Conservation (phyloP, 768 basidiomycete genomes). For the Austroboletus eburneus region DNA sequence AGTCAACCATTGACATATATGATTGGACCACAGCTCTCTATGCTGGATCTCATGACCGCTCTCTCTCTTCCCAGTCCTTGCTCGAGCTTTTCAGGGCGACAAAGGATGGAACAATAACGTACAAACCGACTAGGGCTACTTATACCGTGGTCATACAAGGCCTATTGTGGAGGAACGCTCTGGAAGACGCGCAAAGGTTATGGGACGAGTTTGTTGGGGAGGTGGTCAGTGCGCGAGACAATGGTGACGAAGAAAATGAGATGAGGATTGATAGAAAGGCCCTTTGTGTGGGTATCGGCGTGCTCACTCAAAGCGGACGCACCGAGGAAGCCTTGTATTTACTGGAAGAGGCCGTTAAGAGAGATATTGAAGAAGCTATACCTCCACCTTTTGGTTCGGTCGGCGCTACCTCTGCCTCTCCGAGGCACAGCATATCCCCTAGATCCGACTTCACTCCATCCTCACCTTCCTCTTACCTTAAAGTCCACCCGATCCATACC, state of each 20-base stretch:
- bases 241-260: conserved; percentile 1
- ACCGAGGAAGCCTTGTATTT: conserved; percentile 47
- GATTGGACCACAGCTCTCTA: conserved; percentile 46
- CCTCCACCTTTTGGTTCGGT: neutral
- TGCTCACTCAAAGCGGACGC: conserved; percentile 40
- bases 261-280: conserved; percentile 42
- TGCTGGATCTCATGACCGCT: conserved; percentile 40
- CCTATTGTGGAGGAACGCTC: conserved; percentile 41
- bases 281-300: conserved; percentile 48
- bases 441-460: neutral
- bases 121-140: conserved; percentile 42
- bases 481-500: conserved; percentile 34
- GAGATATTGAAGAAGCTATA: conserved; percentile 11
- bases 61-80: conserved; percentile 31
- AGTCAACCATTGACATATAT: conserved; percentile 37
- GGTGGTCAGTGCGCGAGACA: conserved; percentile 5
- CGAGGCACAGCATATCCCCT: neutral
- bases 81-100: conserved; percentile 37
- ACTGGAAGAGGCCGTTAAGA: conserved; percentile 40
- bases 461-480: conserved; percentile 20
- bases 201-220: conserved; percentile 39
- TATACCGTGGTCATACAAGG: conserved; percentile 55
- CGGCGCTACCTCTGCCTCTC: neutral
- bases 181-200: conserved; percentile 36
- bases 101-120: conserved; percentile 19